These are phyloP conservation scores for Lactarius pseudohatsudake DNA, from an alignment of 768 basidiomycete genomes.

Conservation along the genomic window DNA sequence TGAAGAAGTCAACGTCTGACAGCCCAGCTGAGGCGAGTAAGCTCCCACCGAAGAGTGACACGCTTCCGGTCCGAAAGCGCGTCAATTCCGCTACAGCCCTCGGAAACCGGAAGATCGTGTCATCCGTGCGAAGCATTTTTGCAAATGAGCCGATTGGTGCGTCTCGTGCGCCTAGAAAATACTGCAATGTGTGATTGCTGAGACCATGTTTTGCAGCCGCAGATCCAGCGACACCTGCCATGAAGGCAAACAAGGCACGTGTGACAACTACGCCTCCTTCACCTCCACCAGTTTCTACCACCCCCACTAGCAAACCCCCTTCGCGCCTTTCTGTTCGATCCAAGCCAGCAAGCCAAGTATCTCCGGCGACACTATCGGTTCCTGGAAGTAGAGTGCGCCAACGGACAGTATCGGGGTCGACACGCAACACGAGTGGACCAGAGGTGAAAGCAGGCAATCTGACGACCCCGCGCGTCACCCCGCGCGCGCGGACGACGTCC, in stretches of 20 bases:
- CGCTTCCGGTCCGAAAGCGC: conserved; percentile 21
- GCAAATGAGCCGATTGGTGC: conserved; percentile 6
- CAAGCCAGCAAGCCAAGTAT: conserved; percentile 10
- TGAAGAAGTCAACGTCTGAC: conserved; percentile 22
- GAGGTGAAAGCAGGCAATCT: conserved; percentile 11
- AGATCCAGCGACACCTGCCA: conserved; percentile 3
- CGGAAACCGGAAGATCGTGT: conserved; percentile 23
- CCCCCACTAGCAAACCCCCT: conserved; percentile 11
- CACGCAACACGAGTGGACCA: conserved; percentile 16
- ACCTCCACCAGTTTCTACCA: conserved; percentile 1
- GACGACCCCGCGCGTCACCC: conserved; percentile 7
- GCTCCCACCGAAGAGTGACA: background rate
- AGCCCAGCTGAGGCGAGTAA: conserved; percentile 11
- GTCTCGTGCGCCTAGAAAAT: conserved; percentile 4
- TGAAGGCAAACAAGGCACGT: background rate
- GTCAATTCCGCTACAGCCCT: conserved; percentile 28
- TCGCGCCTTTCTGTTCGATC: conserved; percentile 17
- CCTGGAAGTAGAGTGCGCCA: conserved; percentile 17
- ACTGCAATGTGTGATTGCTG: background rate
- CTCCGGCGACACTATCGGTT: conserved; percentile 18
- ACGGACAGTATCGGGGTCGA: conserved; percentile 24
- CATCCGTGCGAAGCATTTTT: conserved; percentile 25
- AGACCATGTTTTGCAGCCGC: conserved; percentile 2
- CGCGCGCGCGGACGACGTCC: conserved; percentile 27
- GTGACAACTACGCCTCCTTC: conserved; percentile 16